Conservation (phyloP, 768 basidiomycete species). For the Pleurotus djamor region DNA sequence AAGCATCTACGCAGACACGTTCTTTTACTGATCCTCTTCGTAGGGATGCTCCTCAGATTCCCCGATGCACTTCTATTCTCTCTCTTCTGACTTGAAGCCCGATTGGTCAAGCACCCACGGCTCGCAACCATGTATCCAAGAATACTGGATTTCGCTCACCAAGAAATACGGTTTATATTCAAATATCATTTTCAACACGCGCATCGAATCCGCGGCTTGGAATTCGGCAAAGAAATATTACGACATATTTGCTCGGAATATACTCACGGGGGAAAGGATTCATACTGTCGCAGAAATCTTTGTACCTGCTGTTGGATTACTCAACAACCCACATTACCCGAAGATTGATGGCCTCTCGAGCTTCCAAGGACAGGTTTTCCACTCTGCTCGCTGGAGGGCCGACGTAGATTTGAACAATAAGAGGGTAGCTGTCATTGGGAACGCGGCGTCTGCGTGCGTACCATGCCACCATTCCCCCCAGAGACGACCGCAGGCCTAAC, state of each 20-base stretch:
- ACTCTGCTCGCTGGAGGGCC: slow-evolving; percentile 49
- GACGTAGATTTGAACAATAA: slow-evolving; percentile 39
- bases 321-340: slow-evolving; percentile 40
- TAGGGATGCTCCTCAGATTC: slow-evolving; percentile 47
- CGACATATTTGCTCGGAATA: slow-evolving; percentile 29
- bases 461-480: neutral
- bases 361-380: slow-evolving; percentile 51
- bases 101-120: slow-evolving; percentile 43
- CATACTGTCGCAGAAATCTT: slow-evolving; percentile 40
- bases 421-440: slow-evolving; percentile 56
- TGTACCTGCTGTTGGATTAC: slow-evolving; percentile 46
- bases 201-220: slow-evolving; percentile 47
- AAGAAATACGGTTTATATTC: slow-evolving; percentile 39
- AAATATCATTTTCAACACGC: slow-evolving; percentile 38
- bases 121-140: slow-evolving; percentile 38
- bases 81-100: slow-evolving; percentile 43
- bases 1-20: neutral
- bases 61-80: slow-evolving; percentile 37
- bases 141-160: slow-evolving; percentile 38
- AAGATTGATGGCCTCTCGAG: slow-evolving; percentile 26
- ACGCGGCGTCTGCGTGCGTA: slow-evolving; percentile 51
- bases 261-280: slow-evolving; percentile 23
- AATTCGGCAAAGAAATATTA: slow-evolving; percentile 31
- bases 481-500: neutral
- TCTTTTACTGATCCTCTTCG: neutral